Conservation (phyloP, 495 filamentous ascomycete genomes). For the Talaromyces ruber region DNA sequence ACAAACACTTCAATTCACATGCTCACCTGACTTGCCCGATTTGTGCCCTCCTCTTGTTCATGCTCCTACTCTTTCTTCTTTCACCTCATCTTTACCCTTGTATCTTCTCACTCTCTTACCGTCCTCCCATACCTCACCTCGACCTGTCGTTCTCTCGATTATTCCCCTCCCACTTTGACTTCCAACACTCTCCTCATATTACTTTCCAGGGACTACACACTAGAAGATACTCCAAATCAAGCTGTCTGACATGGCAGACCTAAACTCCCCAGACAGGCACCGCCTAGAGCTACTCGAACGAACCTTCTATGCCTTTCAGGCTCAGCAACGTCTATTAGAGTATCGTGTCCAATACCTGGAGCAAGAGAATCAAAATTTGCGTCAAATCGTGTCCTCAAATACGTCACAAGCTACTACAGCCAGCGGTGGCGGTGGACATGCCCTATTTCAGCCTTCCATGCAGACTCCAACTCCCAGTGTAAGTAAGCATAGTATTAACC, state of each 20-base stretch:
- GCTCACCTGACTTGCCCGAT: background rate
- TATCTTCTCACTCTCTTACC: background rate
- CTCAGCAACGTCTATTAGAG: slow-evolving; percentile 5
- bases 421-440: background rate
- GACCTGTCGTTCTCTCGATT: background rate
- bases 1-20: background rate
- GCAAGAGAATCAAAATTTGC: background rate
- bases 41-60: background rate
- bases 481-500: background rate
- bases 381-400: background rate
- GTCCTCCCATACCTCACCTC: background rate
- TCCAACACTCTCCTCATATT: background rate
- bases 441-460: background rate
- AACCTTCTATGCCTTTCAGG: slow-evolving; percentile 5
- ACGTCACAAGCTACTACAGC: background rate
- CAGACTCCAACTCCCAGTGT: background rate
- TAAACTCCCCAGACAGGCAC: background rate
- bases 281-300: slow-evolving; percentile 6
- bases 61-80: background rate
- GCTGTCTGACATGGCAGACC: background rate
- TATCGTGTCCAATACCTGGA: slow-evolving; percentile 5
- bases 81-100: background rate
- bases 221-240: background rate
- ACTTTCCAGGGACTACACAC: background rate
- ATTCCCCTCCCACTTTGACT: background rate